A percentile compares a stretch with the other conserved stretches of the same genome.
Conservation (phyloP, 2,329 filamentous ascomycete species). For the Fusarium proliferatum region DNA sequence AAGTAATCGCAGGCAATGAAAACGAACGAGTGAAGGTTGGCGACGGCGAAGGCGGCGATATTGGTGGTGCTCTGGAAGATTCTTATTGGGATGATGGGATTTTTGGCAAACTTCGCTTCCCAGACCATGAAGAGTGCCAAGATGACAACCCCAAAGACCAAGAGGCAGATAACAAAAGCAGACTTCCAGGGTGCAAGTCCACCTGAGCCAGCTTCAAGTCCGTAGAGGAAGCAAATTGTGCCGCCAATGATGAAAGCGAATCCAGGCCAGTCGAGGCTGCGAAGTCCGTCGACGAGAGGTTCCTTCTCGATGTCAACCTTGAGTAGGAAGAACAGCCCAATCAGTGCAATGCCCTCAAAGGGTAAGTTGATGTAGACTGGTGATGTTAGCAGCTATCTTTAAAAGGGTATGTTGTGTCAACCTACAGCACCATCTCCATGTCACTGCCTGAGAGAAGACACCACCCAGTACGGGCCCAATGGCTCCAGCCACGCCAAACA, state of each 20-base stretch:
- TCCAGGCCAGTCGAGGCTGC: conserved; percentile 70
- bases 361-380: conserved; percentile 69
- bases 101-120: conserved; percentile 78
- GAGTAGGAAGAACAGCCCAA: conserved; percentile 68
- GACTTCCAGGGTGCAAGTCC: conserved; percentile 79
- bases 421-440: conserved; percentile 72
- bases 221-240: conserved; percentile 88
- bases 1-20: conserved; percentile 84
- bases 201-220: conserved; percentile 81
- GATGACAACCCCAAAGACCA: conserved; percentile 76
- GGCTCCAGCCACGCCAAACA: conserved; percentile 73
- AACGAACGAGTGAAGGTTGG: conserved; percentile 78
- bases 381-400: accelerated
- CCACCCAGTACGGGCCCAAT: conserved; percentile 75
- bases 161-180: conserved; percentile 77
- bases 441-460: conserved; percentile 69
- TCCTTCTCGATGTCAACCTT: conserved; percentile 76
- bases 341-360: conserved; percentile 57
- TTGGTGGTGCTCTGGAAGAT: conserved; percentile 77
- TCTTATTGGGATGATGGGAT: conserved; percentile 79
- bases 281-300: conserved; percentile 68
- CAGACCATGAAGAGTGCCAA: conserved; percentile 75
- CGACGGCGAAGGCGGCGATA: conserved; percentile 71
- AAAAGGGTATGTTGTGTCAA: not conserved
- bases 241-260: conserved; percentile 74